Evolutionary conservation across 2,329 filamentous ascomycete species (phyloP), one percentile per base, ranked within the genome.

Genomic region (Fonsecaea pugnacius): DNA sequence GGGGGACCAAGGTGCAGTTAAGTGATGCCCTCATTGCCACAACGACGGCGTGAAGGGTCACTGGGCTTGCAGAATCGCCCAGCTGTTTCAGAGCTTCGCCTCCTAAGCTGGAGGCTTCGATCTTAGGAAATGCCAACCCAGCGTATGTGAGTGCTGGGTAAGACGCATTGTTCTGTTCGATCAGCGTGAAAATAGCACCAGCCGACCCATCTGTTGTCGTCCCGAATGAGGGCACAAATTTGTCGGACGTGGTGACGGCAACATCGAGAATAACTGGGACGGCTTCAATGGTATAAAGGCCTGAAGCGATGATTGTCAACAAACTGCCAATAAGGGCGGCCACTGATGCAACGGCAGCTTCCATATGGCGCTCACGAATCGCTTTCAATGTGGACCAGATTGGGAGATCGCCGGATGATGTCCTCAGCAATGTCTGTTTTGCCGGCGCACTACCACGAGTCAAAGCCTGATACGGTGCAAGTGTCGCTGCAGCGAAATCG

Each of bases 201-300:
- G 66, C 63, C 3, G 46, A 40, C 27, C 38, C 52, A 33, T 67
- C 65, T 24, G 51, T 54, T 21, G 57, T 58, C 27, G 53, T 60
- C 1, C 18, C 43, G 51, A 52, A 62, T 16, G 24, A 35, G 10
- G 72, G 66, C 14, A 58, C 56, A 55, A 75, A 73, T 8, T 51
- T 57, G 58, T 74, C 71, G 1, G 61, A 53, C 32, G 71, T 68
- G 40, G 67, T 62, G 12, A 73, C 58, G 8, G 59, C 66, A 18
- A 51, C 24, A 9, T 16, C 40, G 24, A 30, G 43, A 5, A 40
- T 8, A 14, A 36, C n/a, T 27, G 48, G 50, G 50, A 46, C 30
- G 32, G 18, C 55, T 18, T 67, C 65, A 8, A 74, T 50, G 0
- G 67, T 56, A 50, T 75, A 74, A 2, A 75, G 67, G 36, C 73